phyloP scores from a whole-genome alignment of 441 rosid species.

The Populus hybrid region DNA sequence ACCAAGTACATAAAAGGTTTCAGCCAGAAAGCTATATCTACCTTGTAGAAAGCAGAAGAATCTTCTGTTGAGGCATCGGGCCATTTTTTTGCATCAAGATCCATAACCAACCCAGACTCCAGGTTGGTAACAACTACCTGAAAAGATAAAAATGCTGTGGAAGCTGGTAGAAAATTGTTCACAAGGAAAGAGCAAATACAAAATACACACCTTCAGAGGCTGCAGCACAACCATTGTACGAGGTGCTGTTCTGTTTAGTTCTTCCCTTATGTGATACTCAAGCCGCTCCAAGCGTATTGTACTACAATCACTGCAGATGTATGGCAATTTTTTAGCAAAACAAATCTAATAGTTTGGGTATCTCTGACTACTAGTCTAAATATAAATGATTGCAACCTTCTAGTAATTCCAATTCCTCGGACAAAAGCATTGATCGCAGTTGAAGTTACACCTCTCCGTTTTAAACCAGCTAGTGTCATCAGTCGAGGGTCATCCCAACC shows the following conservation, averaged over 20 bases:
- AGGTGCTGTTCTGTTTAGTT: conserved; percentile 77
- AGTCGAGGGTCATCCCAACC: conserved; percentile 99
- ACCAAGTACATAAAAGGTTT: not conserved
- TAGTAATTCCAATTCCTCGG: conserved; percentile 88
- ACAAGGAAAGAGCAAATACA: not conserved
- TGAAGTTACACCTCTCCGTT: conserved; percentile 87
- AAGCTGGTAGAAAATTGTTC: not conserved
- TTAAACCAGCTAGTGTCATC: conserved; percentile 91
- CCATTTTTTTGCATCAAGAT: conserved; percentile 93
- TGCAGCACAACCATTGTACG: conserved; percentile 81
- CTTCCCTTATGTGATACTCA: conserved; percentile 96
- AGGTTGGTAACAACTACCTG: conserved; percentile 80
- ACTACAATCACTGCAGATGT: conserved; percentile 74
- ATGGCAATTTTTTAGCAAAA: conserved; percentile 17
- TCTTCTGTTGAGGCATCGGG: conserved; percentile 82
- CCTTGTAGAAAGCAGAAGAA: conserved; percentile 80
- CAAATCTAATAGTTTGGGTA: conserved; percentile 6
- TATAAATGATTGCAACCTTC: conserved; percentile 54
- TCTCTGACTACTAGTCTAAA: conserved; percentile 1
- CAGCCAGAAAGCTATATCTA: conserved; percentile 15
- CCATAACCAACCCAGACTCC: conserved; percentile 50
- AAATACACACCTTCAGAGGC: conserved; percentile 74
- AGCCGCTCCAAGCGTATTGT: conserved; percentile 84
- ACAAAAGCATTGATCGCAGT: conserved; percentile 83
- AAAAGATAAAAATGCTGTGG: conserved; percentile 8